Percentiles rank a stretch among this genome's conserved stretches.
Conservation (phyloP, 208 protist species). For the Trypanosoma avium region DNA sequence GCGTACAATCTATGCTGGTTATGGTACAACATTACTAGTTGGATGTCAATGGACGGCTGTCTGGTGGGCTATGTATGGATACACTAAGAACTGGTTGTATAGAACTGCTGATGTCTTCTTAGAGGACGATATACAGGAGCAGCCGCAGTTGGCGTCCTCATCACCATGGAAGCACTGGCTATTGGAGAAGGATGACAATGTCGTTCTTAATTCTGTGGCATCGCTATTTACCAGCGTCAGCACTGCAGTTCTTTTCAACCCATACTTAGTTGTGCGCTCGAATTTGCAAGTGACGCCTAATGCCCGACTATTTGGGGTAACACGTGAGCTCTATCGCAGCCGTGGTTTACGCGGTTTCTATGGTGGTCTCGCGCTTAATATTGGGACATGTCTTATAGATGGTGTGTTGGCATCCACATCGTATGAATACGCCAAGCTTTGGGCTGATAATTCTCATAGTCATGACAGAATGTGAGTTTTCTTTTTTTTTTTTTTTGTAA, state of each 20-base stretch:
- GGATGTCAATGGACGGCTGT: constrained; percentile 83
- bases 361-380: constrained; percentile 62
- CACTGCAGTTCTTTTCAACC: constrained; percentile 83
- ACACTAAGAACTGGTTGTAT: constrained; percentile 58
- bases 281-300: constrained; percentile 75
- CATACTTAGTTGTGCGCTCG: constrained; percentile 79
- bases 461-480: not conserved
- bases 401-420: constrained; percentile 71
- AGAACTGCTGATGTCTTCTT: constrained; percentile 25
- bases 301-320: constrained; percentile 54
- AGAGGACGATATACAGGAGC: constrained; percentile 2
- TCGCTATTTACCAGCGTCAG: constrained; percentile 62
- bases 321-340: constrained; percentile 44
- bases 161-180: constrained; percentile 36
- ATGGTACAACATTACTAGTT: constrained; percentile 73
- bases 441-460: constrained; percentile 41
- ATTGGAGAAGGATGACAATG: constrained; percentile 65
- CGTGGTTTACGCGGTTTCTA: constrained; percentile 70
- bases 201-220: constrained; percentile 60
- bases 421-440: constrained; percentile 89
- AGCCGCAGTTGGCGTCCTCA: not conserved
- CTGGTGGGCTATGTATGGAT: constrained; percentile 79
- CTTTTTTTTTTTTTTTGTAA: not conserved
- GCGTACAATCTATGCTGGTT: constrained; percentile 72
- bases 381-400: constrained; percentile 71